These are phyloP conservation scores for Globisporangium cederbergense DNA, from an alignment of 352 stramenopile species.

Conservation along the genomic window DNA sequence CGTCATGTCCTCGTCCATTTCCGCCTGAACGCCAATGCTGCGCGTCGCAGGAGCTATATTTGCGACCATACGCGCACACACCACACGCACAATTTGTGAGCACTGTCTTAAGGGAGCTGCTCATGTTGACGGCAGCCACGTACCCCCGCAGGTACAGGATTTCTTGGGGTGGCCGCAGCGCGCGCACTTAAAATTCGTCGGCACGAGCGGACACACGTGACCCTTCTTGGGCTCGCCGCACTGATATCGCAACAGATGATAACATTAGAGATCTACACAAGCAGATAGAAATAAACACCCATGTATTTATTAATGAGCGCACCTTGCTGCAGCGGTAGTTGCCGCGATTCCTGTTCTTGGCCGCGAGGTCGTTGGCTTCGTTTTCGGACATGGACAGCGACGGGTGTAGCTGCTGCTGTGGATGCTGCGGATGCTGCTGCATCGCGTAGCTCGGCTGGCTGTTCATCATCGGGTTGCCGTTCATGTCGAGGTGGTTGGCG, in stretches of 20 bases:
- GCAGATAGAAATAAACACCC: not conserved
- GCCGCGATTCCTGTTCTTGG: constrained; percentile 77
- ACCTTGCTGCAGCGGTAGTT: constrained; percentile 88
- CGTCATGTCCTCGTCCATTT: constrained; percentile 84
- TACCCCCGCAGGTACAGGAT: constrained; percentile 66
- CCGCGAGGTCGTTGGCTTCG: constrained; percentile 41
- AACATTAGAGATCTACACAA: not conserved
- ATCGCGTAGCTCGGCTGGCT: constrained; percentile 8
- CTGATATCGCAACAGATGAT: constrained; percentile 16
- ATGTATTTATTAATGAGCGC: not conserved
- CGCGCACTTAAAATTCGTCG: constrained; percentile 79
- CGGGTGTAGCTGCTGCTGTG: constrained; percentile 17
- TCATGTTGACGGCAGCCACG: constrained; percentile 2
- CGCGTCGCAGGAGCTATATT: constrained; percentile 47
- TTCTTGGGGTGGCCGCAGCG: constrained; percentile 77
- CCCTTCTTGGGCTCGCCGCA: constrained; percentile 86
- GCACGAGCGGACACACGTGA: constrained; percentile 79
- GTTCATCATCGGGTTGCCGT: not conserved
- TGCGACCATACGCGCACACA: not conserved
- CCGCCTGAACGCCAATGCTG: constrained; percentile 69
- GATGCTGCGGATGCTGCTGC: constrained; percentile 1
- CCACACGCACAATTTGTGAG: too few species aligned
- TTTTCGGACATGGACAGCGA: not conserved
- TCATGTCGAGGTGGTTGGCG: not conserved
- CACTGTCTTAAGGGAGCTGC: not conserved